These are phyloP conservation scores for Bidens hawaiensis DNA, from an alignment of 140 eudicot species.

Conservation along the genomic window DNA sequence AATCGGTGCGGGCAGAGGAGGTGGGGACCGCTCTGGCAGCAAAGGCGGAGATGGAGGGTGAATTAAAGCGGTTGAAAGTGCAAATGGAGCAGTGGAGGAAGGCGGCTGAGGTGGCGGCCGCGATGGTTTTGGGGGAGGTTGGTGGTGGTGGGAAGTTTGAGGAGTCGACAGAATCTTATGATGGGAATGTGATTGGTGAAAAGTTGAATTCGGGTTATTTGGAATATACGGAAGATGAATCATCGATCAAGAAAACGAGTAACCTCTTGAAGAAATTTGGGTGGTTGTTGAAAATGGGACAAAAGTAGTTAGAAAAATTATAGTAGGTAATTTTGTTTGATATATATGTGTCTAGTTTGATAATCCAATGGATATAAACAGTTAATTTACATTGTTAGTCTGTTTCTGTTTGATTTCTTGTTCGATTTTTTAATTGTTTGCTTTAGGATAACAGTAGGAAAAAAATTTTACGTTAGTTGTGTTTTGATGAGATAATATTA, in stretches of 20 bases:
- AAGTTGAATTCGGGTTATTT: conserved; percentile 51
- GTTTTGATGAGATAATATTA: not conserved
- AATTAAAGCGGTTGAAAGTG: conserved; percentile 69
- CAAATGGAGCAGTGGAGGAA: conserved; percentile 94
- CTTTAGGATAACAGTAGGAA: no score
- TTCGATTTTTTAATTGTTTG: no score
- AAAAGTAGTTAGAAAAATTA: no score
- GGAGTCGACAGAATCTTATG: conserved; percentile 36
- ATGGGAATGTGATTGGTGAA: conserved; percentile 39
- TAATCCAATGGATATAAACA: not conserved
- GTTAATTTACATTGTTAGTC: conserved; percentile 5
- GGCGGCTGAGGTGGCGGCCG: conserved; percentile 94
- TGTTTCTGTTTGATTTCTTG: no score
- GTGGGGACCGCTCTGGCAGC: conserved; percentile 59
- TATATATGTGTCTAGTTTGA: not conserved
- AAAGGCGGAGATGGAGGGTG: conserved; percentile 65
- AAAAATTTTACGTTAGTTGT: not conserved
- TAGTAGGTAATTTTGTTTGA: not conserved
- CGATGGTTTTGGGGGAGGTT: conserved; percentile 58
- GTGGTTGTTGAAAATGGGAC: conserved; percentile 70
- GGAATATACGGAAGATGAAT: conserved; percentile 63
- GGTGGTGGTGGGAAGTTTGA: conserved; percentile 39
- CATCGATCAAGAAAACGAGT: conserved; percentile 58
- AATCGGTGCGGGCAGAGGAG: conserved; percentile 30
- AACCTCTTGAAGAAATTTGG: conserved; percentile 79